Percentiles rank a stretch among this genome's conserved stretches.
Conservation (phyloP, 768 basidiomycete species). For the Gymnopilus dilepis region DNA sequence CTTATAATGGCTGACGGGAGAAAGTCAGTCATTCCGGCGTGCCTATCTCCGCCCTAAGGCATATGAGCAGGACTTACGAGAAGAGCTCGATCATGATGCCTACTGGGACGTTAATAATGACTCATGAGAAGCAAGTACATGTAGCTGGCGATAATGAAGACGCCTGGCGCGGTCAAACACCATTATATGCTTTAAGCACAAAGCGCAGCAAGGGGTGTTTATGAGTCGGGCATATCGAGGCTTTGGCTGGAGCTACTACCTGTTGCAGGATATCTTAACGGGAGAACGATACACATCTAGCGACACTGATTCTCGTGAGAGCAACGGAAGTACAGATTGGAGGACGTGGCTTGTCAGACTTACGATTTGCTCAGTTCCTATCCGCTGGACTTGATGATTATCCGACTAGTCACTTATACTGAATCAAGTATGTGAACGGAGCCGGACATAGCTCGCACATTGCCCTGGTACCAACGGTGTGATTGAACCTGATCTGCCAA, state of each 20-base stretch:
- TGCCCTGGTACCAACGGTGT: neutral
- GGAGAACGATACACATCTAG: too few relatives aligned
- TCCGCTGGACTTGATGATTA: neutral
- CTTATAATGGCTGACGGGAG: neutral
- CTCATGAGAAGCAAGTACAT: neutral
- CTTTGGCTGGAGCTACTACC: neutral
- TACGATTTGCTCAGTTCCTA: neutral
- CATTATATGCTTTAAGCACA: neutral
- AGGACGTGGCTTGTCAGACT: neutral
- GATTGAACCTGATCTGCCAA: conserved; percentile 5
- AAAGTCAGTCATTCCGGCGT: neutral
- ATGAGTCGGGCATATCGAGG: neutral
- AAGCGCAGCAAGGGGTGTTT: neutral
- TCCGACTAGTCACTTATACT: neutral
- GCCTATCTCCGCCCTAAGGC: neutral
- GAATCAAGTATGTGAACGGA: neutral
- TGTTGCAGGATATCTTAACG: too few relatives aligned
- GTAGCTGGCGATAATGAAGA: neutral
- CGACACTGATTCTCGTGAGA: too few relatives aligned
- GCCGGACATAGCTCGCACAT: neutral
- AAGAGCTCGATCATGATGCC: neutral
- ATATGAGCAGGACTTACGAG: neutral
- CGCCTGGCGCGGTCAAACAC: neutral
- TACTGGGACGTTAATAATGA: neutral
- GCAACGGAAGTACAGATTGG: too few relatives aligned